Percentiles rank a stretch among this genome's conserved stretches.
Evolutionary conservation across 2,329 filamentous ascomycete species (phyloP).

Genomic region (Juglanconis sp.): DNA sequence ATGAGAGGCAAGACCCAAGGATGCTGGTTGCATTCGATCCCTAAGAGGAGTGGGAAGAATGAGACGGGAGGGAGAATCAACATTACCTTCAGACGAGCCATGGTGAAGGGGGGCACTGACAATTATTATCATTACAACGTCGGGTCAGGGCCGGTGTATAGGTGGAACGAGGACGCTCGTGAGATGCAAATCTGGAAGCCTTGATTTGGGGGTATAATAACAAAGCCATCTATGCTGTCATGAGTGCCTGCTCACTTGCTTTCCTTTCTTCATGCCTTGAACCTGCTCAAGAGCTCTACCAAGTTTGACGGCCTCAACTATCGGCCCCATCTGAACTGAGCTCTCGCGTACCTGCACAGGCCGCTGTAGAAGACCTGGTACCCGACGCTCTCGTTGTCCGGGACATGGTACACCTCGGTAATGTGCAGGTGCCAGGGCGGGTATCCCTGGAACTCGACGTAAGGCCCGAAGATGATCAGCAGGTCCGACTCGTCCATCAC

Average conservation of each 20-base stretch:
- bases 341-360: constrained; percentile 78
- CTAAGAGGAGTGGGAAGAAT: constrained; percentile 66
- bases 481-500: constrained; percentile 90
- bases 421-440: constrained; percentile 94
- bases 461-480: constrained; percentile 80
- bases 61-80: constrained; percentile 65
- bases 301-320: constrained; percentile 30
- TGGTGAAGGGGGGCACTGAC: constrained; percentile 70
- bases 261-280: constrained; percentile 9
- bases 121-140: constrained; percentile 87
- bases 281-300: constrained; percentile 5
- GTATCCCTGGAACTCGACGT: constrained; percentile 82
- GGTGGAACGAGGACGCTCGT: constrained; percentile 57
- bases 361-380: constrained; percentile 92
- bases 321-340: constrained; percentile 82
- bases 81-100: constrained; percentile 72
- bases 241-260: background rate
- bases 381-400: constrained; percentile 77
- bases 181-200: constrained; percentile 44
- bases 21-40: constrained; percentile 75
- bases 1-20: constrained; percentile 75
- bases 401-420: constrained; percentile 84
- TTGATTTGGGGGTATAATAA: constrained; percentile 19
- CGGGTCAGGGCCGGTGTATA: constrained; percentile 63
- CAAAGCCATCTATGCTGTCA: constrained; percentile 10